Evolutionary conservation across 768 basidiomycete species (phyloP).

Genomic region (Gelatoporia subvermispora): DNA sequence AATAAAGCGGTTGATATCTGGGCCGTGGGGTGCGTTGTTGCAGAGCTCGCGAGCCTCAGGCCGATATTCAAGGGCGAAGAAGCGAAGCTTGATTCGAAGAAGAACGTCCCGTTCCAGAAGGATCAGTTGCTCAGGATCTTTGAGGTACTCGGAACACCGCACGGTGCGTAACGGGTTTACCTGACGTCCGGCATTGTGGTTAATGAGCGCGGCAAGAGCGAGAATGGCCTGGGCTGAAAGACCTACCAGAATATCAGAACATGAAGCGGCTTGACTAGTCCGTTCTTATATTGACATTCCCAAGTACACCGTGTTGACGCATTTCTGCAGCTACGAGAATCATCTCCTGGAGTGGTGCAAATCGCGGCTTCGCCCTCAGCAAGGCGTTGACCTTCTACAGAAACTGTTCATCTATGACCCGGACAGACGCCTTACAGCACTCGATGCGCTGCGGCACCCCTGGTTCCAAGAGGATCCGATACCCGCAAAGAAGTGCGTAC

Average conservation of each 20-base stretch:
- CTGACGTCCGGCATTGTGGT: neutral
- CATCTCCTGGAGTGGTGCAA: slow-evolving; percentile 75
- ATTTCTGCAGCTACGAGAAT: slow-evolving; percentile 43
- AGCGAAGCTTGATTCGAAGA: slow-evolving; percentile 94
- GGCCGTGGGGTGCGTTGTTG: slow-evolving; percentile 98
- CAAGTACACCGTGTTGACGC: no score
- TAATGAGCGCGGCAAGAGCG: slow-evolving; percentile 43
- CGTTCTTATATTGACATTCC: slow-evolving; percentile 27
- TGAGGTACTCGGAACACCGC: slow-evolving; percentile 87
- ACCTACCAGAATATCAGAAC: slow-evolving; percentile 86
- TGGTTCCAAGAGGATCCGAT: slow-evolving; percentile 93
- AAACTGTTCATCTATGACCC: slow-evolving; percentile 90
- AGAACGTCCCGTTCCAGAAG: slow-evolving; percentile 94
- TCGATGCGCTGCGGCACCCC: slow-evolving; percentile 73
- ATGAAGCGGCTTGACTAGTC: slow-evolving; percentile 77
- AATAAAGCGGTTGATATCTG: slow-evolving; percentile 95
- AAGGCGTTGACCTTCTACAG: slow-evolving; percentile 80
- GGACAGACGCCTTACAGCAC: slow-evolving; percentile 76
- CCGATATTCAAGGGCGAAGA: slow-evolving; percentile 99
- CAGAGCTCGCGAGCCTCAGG: slow-evolving; percentile 86
- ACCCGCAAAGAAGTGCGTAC: slow-evolving; percentile 77
- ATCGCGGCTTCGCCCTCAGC: slow-evolving; percentile 49
- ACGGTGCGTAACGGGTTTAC: slow-evolving; percentile 44
- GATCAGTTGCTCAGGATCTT: slow-evolving; percentile 97
- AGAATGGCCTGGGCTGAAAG: slow-evolving; percentile 80